Base-by-base conservation (phyloP, 139 green algal genomes). In the Chlorella sorokiniana region DNA sequence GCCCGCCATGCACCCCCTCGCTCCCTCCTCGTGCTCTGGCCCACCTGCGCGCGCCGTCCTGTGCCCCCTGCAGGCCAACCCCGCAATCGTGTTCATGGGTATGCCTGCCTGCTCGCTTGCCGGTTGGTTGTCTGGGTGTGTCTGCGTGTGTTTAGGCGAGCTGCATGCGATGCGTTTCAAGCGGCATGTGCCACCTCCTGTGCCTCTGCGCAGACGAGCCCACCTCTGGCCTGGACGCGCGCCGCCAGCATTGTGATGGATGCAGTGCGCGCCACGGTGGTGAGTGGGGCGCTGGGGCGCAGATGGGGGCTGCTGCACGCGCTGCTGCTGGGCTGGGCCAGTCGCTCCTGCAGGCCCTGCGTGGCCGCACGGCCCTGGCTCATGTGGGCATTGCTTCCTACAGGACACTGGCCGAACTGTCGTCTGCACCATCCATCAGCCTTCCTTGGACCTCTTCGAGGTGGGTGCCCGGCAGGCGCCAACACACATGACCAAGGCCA, bases 191-290 rank as follows among this genome's bases (percentile, higher is more conserved):
- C 31, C 51, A 35, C 2, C 14, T 79, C 18, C 83, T 84, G 1
- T 83, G 84, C 44, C 85, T 84, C 76, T 56, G 82, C 35, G 51
- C 64, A 65, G 83, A 89, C 8, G 85, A 90, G 82, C 85, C 85
- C 54, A 90, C 87, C 20, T 72, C 71, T 16, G 88, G 87, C 0
- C 74, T 94, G 72, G 91, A 94, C 44, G 87, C 91, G 91, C 14
- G 91, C 87, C 3, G 91, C 91, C 3, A 86, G 86, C 67, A 87
- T 94, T 35, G 91, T 94, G 8, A 94, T 94, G 86, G 81, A 87
- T 29, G 84, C 81, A 4, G 81, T 91, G 69, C 41, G 88, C 1
- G 83, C 81, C 51, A 90, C 79, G 1, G 86, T 86, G 33, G 48
- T 56, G 48, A 56, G n/a, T n/a, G n/a, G n/a, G n/a, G n/a, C n/a